Conservation (phyloP, 2,329 filamentous ascomycete genomes). For the Hypoxylon sp. region DNA sequence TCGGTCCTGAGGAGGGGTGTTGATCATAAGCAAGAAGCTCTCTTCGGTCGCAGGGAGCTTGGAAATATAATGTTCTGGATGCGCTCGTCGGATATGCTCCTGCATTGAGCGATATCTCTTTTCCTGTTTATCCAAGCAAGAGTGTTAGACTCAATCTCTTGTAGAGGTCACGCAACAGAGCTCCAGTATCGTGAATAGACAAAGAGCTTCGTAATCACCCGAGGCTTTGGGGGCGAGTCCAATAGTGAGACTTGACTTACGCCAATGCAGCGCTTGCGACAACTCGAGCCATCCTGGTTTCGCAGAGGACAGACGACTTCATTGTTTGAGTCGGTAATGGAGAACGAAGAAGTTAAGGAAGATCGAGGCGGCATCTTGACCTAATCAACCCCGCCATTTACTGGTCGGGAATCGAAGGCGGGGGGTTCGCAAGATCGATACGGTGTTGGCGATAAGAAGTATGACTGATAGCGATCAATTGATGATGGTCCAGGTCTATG, state of each 20-base stretch:
- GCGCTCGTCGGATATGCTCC: constrained; percentile 97
- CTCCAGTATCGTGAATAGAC: constrained; percentile 10
- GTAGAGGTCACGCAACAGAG: constrained; percentile 6
- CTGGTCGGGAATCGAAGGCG: constrained; percentile 57
- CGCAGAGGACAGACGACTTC: constrained; percentile 96
- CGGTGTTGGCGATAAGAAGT: constrained; percentile 50
- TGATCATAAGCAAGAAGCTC: constrained; percentile 97
- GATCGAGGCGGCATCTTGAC: constrained; percentile 89
- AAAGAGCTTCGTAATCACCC: constrained; percentile 29
- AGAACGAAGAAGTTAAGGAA: constrained; percentile 90
- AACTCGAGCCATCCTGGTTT: constrained; percentile 97
- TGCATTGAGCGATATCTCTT: constrained; percentile 99
- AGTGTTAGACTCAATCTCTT: constrained; percentile 44
- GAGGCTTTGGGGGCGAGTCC: constrained; percentile 18
- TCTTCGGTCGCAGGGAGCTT: constrained; percentile 98
- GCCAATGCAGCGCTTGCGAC: constrained; percentile 96
- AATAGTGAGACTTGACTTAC: constrained; percentile 74
- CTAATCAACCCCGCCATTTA: constrained; percentile 67
- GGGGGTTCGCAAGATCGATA: constrained; percentile 51
- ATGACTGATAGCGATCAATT: constrained; percentile 45
- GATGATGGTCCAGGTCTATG: constrained; percentile 35
- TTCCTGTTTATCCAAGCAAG: constrained; percentile 71
- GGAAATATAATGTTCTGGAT: constrained; percentile 96
- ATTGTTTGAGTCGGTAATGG: constrained; percentile 91
- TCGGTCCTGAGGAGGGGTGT: constrained; percentile 83